phyloP scores from a whole-genome alignment of 257 asterid species.

The Scutellaria minor region DNA sequence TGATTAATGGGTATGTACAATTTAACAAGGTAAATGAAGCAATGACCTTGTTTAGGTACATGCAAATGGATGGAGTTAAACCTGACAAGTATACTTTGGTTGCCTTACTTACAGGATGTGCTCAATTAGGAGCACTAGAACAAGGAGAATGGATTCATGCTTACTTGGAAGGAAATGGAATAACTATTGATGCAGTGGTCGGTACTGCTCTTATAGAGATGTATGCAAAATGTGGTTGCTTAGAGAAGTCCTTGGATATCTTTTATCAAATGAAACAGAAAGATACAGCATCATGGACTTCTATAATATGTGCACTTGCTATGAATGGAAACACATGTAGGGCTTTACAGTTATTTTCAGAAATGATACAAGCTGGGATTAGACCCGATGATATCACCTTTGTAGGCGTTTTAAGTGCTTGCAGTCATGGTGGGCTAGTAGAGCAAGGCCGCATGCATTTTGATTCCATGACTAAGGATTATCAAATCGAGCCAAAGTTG shows the following conservation, averaged over 20 bases:
- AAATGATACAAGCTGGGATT: constrained; percentile 65
- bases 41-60: constrained; percentile 58
- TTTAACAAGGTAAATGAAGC: constrained; percentile 79
- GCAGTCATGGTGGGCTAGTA: constrained; percentile 86
- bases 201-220: constrained; percentile 88
- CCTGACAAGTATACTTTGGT: constrained; percentile 89
- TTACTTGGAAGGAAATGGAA: constrained; percentile 56
- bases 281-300: constrained; percentile 80
- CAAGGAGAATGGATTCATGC: constrained; percentile 81
- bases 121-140: constrained; percentile 75
- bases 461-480: constrained; percentile 55
- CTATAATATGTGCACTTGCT: constrained; percentile 71
- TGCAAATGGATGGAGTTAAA: constrained; percentile 68
- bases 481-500: constrained; percentile 67
- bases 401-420: constrained; percentile 80
- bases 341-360: constrained; percentile 67
- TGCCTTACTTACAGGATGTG: constrained; percentile 82
- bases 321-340: constrained; percentile 60
- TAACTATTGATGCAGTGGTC: constrained; percentile 62
- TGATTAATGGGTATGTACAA: constrained; percentile 85
- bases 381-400: constrained; percentile 79
- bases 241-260: constrained; percentile 62
- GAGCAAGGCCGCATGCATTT: constrained; percentile 80
- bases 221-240: constrained; percentile 87
- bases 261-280: constrained; percentile 60